Conservation (phyloP, 75 land plant genomes). For the Picea glauca region DNA sequence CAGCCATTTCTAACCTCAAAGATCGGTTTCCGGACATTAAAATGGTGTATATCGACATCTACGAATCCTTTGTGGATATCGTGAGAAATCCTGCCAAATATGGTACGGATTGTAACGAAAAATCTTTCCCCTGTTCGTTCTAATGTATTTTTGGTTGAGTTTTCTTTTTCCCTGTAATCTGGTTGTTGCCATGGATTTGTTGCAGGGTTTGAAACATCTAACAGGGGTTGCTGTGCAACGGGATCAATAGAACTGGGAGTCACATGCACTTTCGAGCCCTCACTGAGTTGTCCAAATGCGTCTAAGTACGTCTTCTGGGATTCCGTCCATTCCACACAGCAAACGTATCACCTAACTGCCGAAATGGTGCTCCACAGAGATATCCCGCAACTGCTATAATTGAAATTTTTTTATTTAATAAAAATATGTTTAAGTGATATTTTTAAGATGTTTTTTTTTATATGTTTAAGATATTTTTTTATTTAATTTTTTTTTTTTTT, state of each 20-base stretch:
- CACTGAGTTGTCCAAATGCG: constrained; percentile 21
- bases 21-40: neutral
- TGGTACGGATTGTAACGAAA: constrained; percentile 20
- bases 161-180: neutral
- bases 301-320: constrained; percentile 59
- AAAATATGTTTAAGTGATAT: too few relatives aligned
- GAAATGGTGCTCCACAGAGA: neutral
- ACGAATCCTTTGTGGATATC: constrained; percentile 24
- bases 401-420: too few relatives aligned
- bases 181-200: neutral
- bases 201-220: constrained; percentile 43
- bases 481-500: too few relatives aligned
- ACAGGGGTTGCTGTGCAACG: constrained; percentile 58
- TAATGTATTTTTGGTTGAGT: neutral
- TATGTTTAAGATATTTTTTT: too few relatives aligned
- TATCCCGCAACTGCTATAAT: neutral
- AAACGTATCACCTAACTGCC: constrained; percentile 33
- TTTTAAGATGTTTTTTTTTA: too few relatives aligned
- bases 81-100: constrained; percentile 37
- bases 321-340: constrained; percentile 63
- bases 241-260: constrained; percentile 32
- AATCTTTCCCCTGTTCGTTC: neutral
- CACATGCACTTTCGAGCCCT: constrained; percentile 14
- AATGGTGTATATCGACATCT: constrained; percentile 44
- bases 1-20: constrained; percentile 10